Evolutionary conservation across 441 rosid genomes (phyloP).

Genomic region (Pelargonium citronellum): DNA sequence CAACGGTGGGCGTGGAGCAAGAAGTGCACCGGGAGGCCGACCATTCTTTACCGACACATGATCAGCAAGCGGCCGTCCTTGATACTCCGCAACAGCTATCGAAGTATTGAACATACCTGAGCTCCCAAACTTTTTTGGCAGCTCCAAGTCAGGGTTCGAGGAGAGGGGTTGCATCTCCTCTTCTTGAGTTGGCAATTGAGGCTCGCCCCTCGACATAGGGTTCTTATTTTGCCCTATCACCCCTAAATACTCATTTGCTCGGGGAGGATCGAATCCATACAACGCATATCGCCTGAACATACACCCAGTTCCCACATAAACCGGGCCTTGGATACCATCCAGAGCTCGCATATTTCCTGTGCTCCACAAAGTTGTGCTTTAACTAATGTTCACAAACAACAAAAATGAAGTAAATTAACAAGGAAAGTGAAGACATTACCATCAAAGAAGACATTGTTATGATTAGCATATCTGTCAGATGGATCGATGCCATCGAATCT

Average conservation of each 20-base stretch:
- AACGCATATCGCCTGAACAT: conserved; percentile 79
- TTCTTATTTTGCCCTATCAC: conserved; percentile 58
- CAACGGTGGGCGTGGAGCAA: conserved; percentile 62
- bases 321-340: conserved; percentile 88
- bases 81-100: conserved; percentile 71
- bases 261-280: conserved; percentile 79
- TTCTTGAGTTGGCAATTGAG: conserved; percentile 34
- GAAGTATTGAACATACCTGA: conserved; percentile 61
- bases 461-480: conserved; percentile 75
- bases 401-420: no score
- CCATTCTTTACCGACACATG: conserved; percentile 55
- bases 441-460: conserved; percentile 84
- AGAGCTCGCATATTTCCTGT: conserved; percentile 64
- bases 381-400: no score
- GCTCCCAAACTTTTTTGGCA: conserved; percentile 65
- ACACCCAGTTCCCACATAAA: conserved; percentile 88
- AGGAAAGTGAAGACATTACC: conserved; percentile 21
- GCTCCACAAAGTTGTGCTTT: not conserved
- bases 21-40: conserved; percentile 72
- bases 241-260: conserved; percentile 59
- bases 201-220: conserved; percentile 43
- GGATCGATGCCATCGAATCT: conserved; percentile 94
- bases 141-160: conserved; percentile 36
- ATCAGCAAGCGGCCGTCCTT: conserved; percentile 64
- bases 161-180: conserved; percentile 47